A percentile compares a stretch with the other conserved stretches of the same genome.
phyloP scores from a whole-genome alignment of 2,329 filamentous ascomycete genomes.

The Ophiostoma perfectum region DNA sequence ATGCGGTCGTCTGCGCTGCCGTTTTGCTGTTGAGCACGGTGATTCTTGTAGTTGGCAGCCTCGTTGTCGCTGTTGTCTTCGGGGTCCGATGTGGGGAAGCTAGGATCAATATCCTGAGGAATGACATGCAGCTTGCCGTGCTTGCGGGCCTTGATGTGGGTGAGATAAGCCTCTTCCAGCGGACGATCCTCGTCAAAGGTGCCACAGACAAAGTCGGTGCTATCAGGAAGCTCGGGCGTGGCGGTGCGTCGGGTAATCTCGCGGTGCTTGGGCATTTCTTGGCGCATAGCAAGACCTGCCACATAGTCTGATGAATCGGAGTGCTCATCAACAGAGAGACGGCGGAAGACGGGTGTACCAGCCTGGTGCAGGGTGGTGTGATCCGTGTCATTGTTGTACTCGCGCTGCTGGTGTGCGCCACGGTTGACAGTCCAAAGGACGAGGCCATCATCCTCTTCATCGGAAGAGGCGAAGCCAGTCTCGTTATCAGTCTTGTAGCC shows the following conservation, averaged over 20 bases:
- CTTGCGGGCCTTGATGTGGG: slow-evolving; percentile 73
- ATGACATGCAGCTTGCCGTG: slow-evolving; percentile 74
- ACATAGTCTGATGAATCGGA: slow-evolving; percentile 60
- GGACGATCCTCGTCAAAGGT: slow-evolving; percentile 93
- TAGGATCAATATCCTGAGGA: slow-evolving; percentile 96
- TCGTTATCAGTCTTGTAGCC: slow-evolving; percentile 74
- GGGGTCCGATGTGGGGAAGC: slow-evolving; percentile 89
- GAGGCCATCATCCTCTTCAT: slow-evolving; percentile 66
- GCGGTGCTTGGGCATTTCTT: slow-evolving; percentile 33
- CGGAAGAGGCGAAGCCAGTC: slow-evolving; percentile 62
- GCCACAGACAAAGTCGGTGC: slow-evolving; percentile 98
- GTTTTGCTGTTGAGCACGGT: slow-evolving; percentile 14
- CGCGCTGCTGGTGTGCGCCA: slow-evolving; percentile 6
- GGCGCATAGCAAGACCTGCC: slow-evolving; percentile 38
- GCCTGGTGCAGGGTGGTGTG: slow-evolving; percentile 36
- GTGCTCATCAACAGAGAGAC: slow-evolving; percentile 36
- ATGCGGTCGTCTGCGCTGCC: slow-evolving; percentile 60
- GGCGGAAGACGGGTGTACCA: slow-evolving; percentile 34
- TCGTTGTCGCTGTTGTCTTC: slow-evolving; percentile 79
- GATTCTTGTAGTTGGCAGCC: slow-evolving; percentile 31
- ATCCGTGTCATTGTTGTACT: slow-evolving; percentile 28
- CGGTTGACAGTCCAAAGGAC: slow-evolving; percentile 51
- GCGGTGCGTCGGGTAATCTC: slow-evolving; percentile 54
- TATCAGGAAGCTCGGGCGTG: slow-evolving; percentile 85
- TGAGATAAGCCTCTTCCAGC: slow-evolving; percentile 88